These are phyloP conservation scores for Talinum fruticosum DNA, from an alignment of 148 eudicot species.

Conservation along the genomic window DNA sequence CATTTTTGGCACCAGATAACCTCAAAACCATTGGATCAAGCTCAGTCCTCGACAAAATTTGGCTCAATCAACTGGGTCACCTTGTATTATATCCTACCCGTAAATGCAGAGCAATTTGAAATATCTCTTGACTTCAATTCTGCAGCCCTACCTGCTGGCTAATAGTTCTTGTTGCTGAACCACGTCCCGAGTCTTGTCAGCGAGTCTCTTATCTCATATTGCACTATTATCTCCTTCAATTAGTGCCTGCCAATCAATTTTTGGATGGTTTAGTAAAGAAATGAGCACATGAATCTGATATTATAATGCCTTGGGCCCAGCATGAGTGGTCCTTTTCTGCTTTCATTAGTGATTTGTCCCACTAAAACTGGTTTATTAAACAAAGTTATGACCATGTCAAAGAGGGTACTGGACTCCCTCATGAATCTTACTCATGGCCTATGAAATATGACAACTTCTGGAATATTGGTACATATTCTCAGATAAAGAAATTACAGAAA, in stretches of 20 bases:
- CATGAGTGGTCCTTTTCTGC: not conserved
- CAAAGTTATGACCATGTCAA: not conserved
- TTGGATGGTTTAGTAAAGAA: not conserved
- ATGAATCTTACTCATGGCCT: not conserved
- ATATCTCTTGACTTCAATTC: not conserved
- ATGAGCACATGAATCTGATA: not conserved
- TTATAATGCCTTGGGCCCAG: not conserved
- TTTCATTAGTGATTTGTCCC: not conserved
- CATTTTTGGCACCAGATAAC: not conserved
- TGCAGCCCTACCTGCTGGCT: not conserved
- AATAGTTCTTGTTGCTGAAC: not conserved
- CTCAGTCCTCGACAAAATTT: not conserved
- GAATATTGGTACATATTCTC: not conserved
- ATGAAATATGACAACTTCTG: not conserved
- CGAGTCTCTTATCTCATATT: not conserved
- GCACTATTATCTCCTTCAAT: not conserved
- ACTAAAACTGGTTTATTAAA: not conserved
- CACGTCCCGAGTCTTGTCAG: not conserved
- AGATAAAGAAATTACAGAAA: not conserved
- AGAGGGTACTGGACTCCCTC: no score
- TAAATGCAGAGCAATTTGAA: not conserved
- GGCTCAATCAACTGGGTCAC: conserved; percentile 1
- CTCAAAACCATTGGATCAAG: not conserved
- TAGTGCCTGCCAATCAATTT: not conserved
- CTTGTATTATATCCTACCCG: not conserved